Evolutionary conservation across 495 filamentous ascomycete species (phyloP), one percentile per base, ranked within the genome.

Genomic region (Penicillium paxilli): DNA sequence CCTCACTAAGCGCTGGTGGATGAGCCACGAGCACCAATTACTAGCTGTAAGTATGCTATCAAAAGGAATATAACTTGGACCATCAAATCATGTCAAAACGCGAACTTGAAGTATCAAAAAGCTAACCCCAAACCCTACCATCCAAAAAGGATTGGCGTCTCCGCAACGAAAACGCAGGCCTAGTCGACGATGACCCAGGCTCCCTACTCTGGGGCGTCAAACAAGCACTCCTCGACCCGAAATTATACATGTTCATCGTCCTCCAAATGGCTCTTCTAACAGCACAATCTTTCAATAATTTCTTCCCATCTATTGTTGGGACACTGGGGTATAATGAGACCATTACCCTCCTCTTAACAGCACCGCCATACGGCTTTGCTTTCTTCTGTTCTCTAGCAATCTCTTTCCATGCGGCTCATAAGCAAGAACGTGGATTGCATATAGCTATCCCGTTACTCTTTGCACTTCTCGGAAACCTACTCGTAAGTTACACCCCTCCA

Each of bases 221-320:
- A 9, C 44, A 55, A 49, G 52, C 52, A 9, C 23, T 55, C 25
- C 3, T 55, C 17, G 52, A 55, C 35, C 52, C 52, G 24, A 55
- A 55, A 26, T 19, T 55, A 24, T 49, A 55, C 44, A 48, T 55
- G 52, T 55, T 55, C 19, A 44, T 55, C 26, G 33, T 55, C n/a
- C 35, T 55, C 4, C 52, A 55, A 20, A 55, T 55, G 52, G 44
- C 53, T 17, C 47, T 56, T 19, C 35, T 56, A 10, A 56, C 52
- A 49, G 44, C 52, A 5, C 52, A 55, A n/a, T 55, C 52, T n/a
- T 55, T 55, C 46, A 55, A 49, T 21, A 90, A 91, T 64, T 91
- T 92, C 79, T 91, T 91, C 66, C 89, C 89, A 1, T 84, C 86
- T n/a, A 85, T 92, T 11, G 87, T 91, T 10, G 76, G 74, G 22